A percentile compares a stretch with the other conserved stretches of the same genome.
These are phyloP conservation scores for Podospora appendiculata DNA, from an alignment of 495 filamentous ascomycete genomes.

Conservation along the genomic window DNA sequence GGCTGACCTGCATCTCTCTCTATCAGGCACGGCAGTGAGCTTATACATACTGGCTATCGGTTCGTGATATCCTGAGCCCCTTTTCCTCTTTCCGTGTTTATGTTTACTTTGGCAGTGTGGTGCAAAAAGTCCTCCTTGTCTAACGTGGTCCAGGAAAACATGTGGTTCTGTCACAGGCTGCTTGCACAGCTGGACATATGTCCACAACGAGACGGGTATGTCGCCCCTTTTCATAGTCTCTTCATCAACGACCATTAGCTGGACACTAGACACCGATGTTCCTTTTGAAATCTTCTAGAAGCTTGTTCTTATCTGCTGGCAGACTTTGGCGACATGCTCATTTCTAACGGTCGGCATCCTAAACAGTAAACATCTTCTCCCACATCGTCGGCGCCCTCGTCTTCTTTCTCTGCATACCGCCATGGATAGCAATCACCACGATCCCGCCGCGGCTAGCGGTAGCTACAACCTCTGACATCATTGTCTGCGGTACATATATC, in stretches of 20 bases:
- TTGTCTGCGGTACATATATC: constrained; percentile 41
- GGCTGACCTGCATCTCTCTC: neutral
- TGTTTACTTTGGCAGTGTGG: neutral
- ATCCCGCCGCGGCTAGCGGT: constrained; percentile 23
- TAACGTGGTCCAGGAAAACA: constrained; percentile 3
- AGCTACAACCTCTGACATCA: constrained; percentile 28
- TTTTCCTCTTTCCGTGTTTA: neutral
- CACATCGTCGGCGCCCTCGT: constrained; percentile 41
- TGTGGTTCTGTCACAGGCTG: constrained; percentile 22
- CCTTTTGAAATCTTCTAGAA: neutral
- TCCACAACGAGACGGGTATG: constrained; percentile 41
- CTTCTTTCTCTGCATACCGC: constrained; percentile 30
- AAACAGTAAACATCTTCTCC: constrained; percentile 43
- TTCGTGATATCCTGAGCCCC: neutral
- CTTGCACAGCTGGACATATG: constrained; percentile 28
- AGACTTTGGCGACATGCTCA: neutral
- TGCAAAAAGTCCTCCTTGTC: neutral
- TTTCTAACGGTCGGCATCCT: neutral
- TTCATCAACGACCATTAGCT: neutral
- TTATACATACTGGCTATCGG: constrained; percentile 14
- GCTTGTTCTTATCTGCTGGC: neutral
- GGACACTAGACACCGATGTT: neutral
- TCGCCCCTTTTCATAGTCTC: neutral
- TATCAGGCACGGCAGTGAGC: constrained; percentile 7
- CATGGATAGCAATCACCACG: constrained; percentile 27